Conservation (phyloP, 2,329 filamentous ascomycete genomes). For the Paraconiothyrium brasiliense region DNA sequence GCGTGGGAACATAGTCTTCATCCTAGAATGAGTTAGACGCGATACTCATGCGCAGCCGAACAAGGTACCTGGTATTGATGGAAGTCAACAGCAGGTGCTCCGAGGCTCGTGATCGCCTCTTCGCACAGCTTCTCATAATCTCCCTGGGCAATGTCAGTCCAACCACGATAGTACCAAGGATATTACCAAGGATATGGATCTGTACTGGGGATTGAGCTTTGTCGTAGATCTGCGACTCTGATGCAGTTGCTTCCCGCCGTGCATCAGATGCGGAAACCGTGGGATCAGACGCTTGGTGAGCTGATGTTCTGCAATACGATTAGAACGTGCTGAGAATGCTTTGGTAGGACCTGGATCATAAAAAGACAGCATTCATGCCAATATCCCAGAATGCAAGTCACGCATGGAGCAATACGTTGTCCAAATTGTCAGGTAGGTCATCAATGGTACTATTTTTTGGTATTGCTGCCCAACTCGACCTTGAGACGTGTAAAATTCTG, state of each 20-base stretch:
- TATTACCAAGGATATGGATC: background rate
- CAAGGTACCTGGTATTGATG: conserved; percentile 32
- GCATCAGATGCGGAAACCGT: conserved; percentile 58
- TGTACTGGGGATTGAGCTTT: conserved; percentile 66
- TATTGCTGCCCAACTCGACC: background rate
- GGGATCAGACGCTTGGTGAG: conserved; percentile 58
- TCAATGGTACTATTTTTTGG: background rate
- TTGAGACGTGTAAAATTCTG: conserved; percentile 1
- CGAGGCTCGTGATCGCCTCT: conserved; percentile 31
- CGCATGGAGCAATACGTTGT: background rate
- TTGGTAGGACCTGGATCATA: background rate
- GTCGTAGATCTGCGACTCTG: conserved; percentile 73
- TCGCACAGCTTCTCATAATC: conserved; percentile 44
- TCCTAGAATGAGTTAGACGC: conserved; percentile 24
- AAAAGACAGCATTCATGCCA: background rate
- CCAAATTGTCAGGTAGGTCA: background rate
- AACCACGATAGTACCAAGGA: background rate
- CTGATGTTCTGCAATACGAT: conserved; percentile 54
- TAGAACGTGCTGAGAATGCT: conserved; percentile 9
- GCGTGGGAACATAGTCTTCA: conserved; percentile 47
- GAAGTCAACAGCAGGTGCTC: conserved; percentile 34
- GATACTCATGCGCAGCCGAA: background rate
- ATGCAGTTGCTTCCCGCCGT: conserved; percentile 67
- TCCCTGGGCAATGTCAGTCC: conserved; percentile 40
- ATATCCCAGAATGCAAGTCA: background rate